Conservation (phyloP, 345 rosid genomes). For the Ceriops tagal region DNA sequence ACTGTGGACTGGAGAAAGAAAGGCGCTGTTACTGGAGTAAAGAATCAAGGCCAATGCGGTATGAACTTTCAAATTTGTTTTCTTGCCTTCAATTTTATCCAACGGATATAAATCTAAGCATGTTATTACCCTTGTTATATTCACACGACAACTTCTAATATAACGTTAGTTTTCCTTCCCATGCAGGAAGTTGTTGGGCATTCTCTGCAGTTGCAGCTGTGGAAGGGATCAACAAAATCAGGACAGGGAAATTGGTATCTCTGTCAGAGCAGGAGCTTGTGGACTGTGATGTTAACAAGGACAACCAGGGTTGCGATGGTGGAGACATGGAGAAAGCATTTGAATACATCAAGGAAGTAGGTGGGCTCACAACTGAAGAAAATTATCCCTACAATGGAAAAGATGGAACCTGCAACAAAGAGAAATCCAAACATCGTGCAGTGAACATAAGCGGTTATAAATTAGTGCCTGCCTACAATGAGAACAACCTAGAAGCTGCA, state of each 20-base stretch:
- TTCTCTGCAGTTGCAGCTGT: conserved; percentile 85
- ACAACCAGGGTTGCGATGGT: conserved; percentile 67
- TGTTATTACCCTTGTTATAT: not conserved
- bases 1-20: conserved; percentile 72
- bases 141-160: not conserved
- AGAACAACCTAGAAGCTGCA: conserved; percentile 53
- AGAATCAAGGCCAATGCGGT: conserved; percentile 88
- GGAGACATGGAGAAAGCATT: conserved; percentile 75
- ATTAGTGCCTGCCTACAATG: conserved; percentile 40
- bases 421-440: conserved; percentile 30
- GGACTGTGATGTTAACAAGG: conserved; percentile 50
- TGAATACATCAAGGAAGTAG: conserved; percentile 38
- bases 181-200: conserved; percentile 92
- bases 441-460: conserved; percentile 48
- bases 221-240: conserved; percentile 72
- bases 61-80: conserved; percentile 1
- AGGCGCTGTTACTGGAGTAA: conserved; percentile 77
- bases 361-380: conserved; percentile 56
- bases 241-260: conserved; percentile 55
- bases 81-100: not conserved
- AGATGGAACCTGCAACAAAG: conserved; percentile 40
- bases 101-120: not conserved
- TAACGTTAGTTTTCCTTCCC: not conserved
- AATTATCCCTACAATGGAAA: conserved; percentile 59
- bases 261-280: conserved; percentile 86